phyloP scores from a whole-genome alignment of 1,284 basidiomycete species.

The Cryptococcus sp. region DNA sequence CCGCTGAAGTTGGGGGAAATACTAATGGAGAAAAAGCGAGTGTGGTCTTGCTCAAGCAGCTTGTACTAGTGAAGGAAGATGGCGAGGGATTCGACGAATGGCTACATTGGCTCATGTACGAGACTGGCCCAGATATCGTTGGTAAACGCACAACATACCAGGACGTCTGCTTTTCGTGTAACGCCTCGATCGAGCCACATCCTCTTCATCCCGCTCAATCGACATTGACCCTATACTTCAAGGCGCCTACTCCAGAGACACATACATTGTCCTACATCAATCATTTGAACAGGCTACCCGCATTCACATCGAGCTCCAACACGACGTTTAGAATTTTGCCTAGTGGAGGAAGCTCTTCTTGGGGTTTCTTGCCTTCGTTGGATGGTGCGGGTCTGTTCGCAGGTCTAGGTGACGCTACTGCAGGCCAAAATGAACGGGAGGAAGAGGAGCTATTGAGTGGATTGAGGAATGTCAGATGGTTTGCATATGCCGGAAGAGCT shows the following conservation, averaged over 20 bases:
- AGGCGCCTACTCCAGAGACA: constrained; percentile 47
- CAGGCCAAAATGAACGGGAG: constrained; percentile 19
- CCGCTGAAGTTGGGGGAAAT: constrained; percentile 35
- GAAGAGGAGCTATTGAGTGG: constrained; percentile 57
- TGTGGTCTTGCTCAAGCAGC: constrained; percentile 46
- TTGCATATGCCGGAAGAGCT: constrained; percentile 76
- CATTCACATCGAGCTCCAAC: constrained; percentile 26
- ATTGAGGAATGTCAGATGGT: constrained; percentile 74
- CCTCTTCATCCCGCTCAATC: constrained; percentile 38
- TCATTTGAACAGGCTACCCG: constrained; percentile 48
- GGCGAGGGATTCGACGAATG: constrained; percentile 31
- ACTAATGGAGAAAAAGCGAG: constrained; percentile 29
- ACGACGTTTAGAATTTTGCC: constrained; percentile 34
- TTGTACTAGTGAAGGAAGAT: constrained; percentile 30
- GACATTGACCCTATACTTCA: constrained; percentile 36
- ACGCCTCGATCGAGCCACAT: constrained; percentile 24
- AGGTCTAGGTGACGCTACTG: constrained; percentile 21
- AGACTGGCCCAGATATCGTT: constrained; percentile 32
- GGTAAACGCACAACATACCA: constrained; percentile 36
- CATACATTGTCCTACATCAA: constrained; percentile 59
- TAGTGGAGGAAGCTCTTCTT: constrained; percentile 13
- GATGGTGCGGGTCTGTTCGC: constrained; percentile 38
- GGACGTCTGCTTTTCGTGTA: constrained; percentile 38
- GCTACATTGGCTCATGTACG: constrained; percentile 38
- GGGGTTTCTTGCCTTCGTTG: constrained; percentile 40